Evolutionary conservation across 306 rosid species (phyloP).

Genomic region (Vicia sativa): DNA sequence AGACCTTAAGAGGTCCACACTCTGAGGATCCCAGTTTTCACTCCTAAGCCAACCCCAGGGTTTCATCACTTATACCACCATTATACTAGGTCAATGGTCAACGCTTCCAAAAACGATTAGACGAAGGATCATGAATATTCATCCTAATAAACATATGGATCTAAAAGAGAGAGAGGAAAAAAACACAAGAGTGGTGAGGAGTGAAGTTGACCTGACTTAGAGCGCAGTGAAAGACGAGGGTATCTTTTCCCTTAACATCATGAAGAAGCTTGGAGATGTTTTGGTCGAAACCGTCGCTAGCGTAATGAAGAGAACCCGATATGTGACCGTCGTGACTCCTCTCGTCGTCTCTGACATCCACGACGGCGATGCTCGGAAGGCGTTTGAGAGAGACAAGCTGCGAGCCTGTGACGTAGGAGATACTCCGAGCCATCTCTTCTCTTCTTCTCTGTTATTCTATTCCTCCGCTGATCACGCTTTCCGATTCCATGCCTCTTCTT

Average conservation of each 20-base stretch:
- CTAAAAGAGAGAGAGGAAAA: not conserved
- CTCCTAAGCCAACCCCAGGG: too few relatives aligned
- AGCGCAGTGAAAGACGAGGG: conserved; percentile 89
- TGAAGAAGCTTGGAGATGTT: conserved; percentile 62
- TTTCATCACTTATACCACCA: too few relatives aligned
- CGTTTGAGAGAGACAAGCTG: conserved; percentile 68
- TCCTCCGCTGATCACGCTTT: not conserved
- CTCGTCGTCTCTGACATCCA: conserved; percentile 83
- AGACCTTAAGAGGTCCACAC: too few relatives aligned
- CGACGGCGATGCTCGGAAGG: conserved; percentile 62
- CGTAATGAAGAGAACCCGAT: conserved; percentile 72
- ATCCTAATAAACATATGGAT: not conserved
- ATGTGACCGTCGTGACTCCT: conserved; percentile 76
- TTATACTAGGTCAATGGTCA: not conserved
- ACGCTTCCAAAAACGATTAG: not conserved
- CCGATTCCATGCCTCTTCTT: not conserved
- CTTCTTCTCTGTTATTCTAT: not conserved
- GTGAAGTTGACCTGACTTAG: conserved; percentile 71
- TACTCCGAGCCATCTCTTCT: conserved; percentile 54
- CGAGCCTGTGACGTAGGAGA: conserved; percentile 66
- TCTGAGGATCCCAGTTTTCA: too few relatives aligned
- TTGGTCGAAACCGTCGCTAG: conserved; percentile 63
- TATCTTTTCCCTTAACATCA: conserved; percentile 75
- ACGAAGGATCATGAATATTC: not conserved
- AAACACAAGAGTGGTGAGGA: not conserved